Evolutionary conservation across 768 basidiomycete genomes (phyloP).

Genomic region (Mycena haematopus): DNA sequence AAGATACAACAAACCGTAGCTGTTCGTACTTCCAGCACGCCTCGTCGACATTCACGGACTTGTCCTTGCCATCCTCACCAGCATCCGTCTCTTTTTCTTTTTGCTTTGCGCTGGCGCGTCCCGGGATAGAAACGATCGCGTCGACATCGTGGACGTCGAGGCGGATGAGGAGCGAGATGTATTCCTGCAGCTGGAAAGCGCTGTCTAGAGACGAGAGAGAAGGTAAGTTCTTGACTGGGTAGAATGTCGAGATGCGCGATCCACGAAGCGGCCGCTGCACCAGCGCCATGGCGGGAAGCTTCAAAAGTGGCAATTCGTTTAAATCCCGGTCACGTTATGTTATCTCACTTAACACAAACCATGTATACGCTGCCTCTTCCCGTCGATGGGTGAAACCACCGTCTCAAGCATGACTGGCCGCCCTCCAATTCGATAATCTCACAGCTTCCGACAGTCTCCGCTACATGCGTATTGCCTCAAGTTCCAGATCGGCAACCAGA

Average conservation of each 20-base stretch:
- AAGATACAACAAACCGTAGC: constrained; percentile 44
- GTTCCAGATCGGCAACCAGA: no score
- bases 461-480: no score
- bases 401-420: no score
- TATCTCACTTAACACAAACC: no score
- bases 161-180: constrained; percentile 87
- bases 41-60: constrained; percentile 68
- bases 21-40: constrained; percentile 84
- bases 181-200: constrained; percentile 94
- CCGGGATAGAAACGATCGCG: constrained; percentile 58
- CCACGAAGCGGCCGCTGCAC: constrained; percentile 91
- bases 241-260: constrained; percentile 83
- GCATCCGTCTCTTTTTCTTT: constrained; percentile 33
- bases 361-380: no score
- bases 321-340: no score
- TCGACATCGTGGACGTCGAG: constrained; percentile 90
- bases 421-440: no score
- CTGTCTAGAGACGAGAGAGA: constrained; percentile 81
- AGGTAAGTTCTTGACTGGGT: constrained; percentile 74
- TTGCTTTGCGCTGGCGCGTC: constrained; percentile 34
- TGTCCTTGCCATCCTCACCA: constrained; percentile 46
- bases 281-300: constrained; percentile 81
- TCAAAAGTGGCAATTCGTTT: no score
- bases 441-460: no score
- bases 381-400: no score